Conservation (phyloP, 192 early-diverging fungal genomes). For the Backusella tuberculispora region DNA sequence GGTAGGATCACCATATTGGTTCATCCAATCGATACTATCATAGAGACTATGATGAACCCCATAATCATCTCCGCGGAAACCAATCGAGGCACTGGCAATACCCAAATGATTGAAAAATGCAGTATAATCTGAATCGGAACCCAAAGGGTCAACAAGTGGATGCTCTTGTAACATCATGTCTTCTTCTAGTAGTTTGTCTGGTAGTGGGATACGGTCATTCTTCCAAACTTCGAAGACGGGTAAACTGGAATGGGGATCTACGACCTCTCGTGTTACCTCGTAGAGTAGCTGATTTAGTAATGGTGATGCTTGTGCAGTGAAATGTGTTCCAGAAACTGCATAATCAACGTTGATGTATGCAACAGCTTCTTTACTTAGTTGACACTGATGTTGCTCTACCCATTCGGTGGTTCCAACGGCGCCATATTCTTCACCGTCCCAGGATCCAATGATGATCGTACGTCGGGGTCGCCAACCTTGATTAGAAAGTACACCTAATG, state of each 20-base stretch:
- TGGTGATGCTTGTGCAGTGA: slow-evolving; percentile 54
- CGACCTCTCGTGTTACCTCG: slow-evolving; percentile 49
- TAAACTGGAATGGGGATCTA: slow-evolving; percentile 47
- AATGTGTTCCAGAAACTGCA: slow-evolving; percentile 54
- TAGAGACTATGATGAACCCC: slow-evolving; percentile 65
- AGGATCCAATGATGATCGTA: slow-evolving; percentile 61
- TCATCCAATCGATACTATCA: slow-evolving; percentile 52
- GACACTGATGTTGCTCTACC: slow-evolving; percentile 62
- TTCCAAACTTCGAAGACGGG: slow-evolving; percentile 57
- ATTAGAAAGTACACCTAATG: slow-evolving; percentile 54
- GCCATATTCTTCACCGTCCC: slow-evolving; percentile 73
- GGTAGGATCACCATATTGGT: slow-evolving; percentile 49
- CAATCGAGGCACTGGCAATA: slow-evolving; percentile 53
- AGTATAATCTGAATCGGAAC: slow-evolving; percentile 54
- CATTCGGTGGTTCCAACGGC: slow-evolving; percentile 67
- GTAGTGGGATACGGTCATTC: not conserved
- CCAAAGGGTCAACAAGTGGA: slow-evolving; percentile 14
- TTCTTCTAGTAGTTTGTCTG: not conserved
- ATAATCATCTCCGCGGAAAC: slow-evolving; percentile 46
- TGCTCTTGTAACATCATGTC: not conserved
- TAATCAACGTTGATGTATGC: slow-evolving; percentile 65
- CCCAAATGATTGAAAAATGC: slow-evolving; percentile 63
- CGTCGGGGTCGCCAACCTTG: slow-evolving; percentile 67
- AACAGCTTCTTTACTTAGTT: slow-evolving; percentile 52
- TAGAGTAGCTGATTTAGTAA: slow-evolving; percentile 48